Conservation (phyloP, 139 green algal genomes). For the Tetradesmus lagerheimii region DNA sequence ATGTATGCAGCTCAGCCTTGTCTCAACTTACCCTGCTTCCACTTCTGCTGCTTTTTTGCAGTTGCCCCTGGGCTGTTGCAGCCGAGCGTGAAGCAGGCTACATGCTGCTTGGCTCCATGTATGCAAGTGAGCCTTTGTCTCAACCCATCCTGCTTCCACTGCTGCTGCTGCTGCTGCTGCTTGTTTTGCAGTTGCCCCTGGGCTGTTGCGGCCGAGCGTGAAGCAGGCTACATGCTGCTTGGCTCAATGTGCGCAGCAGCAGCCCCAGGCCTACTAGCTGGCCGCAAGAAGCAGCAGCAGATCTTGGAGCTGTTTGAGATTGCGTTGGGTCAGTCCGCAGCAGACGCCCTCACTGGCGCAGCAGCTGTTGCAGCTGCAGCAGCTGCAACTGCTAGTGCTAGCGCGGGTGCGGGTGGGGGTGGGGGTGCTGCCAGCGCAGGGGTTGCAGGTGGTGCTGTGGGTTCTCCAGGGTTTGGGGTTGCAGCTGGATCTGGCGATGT, state of each 20-base stretch:
- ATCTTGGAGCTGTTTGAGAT: constrained; percentile 64
- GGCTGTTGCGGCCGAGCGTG: constrained; percentile 61
- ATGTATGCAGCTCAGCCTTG: constrained; percentile 65
- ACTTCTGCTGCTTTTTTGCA: constrained; percentile 8
- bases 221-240: constrained; percentile 83
- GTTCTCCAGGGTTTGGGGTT: neutral
- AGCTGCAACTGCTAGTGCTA: neutral
- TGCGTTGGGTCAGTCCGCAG: constrained; percentile 63
- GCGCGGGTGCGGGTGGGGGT: neutral
- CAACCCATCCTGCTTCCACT: neutral
- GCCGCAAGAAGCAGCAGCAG: constrained; percentile 34
- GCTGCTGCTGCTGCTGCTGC: neutral
- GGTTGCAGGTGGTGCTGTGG: neutral
- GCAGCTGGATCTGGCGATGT: neutral
- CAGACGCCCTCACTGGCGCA: constrained; percentile 58
- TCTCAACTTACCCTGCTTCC: neutral
- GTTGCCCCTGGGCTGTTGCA: constrained; percentile 41
- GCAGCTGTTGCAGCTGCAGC: neutral
- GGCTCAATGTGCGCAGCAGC: constrained; percentile 61
- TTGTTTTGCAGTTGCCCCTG: constrained; percentile 28
- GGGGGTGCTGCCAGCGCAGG: neutral
- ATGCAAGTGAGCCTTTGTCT: constrained; percentile 31
- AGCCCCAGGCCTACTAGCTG: constrained; percentile 17
- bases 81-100: constrained; percentile 78
- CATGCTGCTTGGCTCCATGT: constrained; percentile 77